Conservation (phyloP, 228 moss, liverwort and hornwort genomes). For the Sphagnum magellanicum region DNA sequence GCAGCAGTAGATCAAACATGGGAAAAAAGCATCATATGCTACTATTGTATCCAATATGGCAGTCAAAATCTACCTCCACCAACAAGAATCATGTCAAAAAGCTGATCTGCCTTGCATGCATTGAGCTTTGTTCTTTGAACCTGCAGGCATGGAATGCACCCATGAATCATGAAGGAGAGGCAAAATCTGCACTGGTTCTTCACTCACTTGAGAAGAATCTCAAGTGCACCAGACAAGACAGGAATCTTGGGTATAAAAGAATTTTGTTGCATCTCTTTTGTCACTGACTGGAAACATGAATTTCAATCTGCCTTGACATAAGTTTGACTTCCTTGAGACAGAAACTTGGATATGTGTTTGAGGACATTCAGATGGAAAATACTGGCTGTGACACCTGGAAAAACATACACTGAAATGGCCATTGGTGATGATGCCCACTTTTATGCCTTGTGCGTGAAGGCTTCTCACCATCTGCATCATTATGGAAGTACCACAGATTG, state of each 20-base stretch:
- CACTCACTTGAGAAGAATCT: not conserved
- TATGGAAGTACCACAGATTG: too few relatives aligned
- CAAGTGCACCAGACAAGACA: not conserved
- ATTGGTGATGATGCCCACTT: constrained; percentile 90
- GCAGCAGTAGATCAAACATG: too few relatives aligned
- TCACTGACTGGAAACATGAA: too few relatives aligned
- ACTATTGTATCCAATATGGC: not conserved
- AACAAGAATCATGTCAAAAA: constrained; percentile 82
- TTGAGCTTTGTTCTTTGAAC: constrained; percentile 88
- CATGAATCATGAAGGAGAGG: too few relatives aligned
- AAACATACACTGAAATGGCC: constrained; percentile 56
- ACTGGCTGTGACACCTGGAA: not conserved
- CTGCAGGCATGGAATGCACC: constrained; percentile 18
- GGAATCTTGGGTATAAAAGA: too few relatives aligned
- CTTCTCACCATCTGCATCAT: constrained; percentile 54
- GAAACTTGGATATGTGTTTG: not conserved
- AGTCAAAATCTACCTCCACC: constrained; percentile 63
- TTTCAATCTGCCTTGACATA: too few relatives aligned
- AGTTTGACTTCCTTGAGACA: too few relatives aligned
- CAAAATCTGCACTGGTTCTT: too few relatives aligned
- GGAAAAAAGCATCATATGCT: too few relatives aligned
- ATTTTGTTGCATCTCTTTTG: too few relatives aligned
- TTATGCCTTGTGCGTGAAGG: constrained; percentile 58
- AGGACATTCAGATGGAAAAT: not conserved
- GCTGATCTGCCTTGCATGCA: constrained; percentile 64